phyloP scores from a whole-genome alignment of 306 rosid genomes.

The Potentilla sterilis region DNA sequence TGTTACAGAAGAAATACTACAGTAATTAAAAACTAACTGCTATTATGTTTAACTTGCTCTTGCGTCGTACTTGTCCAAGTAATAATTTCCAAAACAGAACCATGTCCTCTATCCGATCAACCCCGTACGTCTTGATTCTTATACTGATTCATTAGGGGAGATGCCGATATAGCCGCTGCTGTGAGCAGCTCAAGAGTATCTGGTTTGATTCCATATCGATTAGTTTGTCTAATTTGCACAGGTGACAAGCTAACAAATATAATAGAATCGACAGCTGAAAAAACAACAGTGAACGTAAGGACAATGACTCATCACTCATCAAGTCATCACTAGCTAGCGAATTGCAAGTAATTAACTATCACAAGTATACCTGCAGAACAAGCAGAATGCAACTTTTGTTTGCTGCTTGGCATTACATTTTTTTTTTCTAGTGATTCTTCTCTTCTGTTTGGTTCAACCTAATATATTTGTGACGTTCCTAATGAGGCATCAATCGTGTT shows the following conservation, averaged over 20 bases:
- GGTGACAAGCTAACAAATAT: not conserved
- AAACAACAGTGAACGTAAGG: not conserved
- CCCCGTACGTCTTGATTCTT: not conserved
- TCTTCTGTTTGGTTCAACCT: not conserved
- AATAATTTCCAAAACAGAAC: too few species aligned
- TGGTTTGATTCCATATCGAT: not conserved
- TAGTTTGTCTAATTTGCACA: not conserved
- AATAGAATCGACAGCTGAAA: not conserved
- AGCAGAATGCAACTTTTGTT: not conserved
- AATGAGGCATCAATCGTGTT: not conserved
- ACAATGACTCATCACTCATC: not conserved
- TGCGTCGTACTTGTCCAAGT: too few species aligned
- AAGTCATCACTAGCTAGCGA: not conserved
- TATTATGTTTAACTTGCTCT: too few species aligned
- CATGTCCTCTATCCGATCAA: too few species aligned
- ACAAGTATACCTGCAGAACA: not conserved
- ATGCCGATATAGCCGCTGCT: not conserved
- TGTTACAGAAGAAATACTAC: too few species aligned
- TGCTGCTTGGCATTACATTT: not conserved
- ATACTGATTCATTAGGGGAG: not conserved
- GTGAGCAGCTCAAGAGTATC: not conserved
- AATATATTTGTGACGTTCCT: not conserved
- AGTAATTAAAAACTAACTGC: too few species aligned
- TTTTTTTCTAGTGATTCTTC: not conserved
- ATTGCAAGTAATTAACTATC: not conserved